phyloP scores from a whole-genome alignment of 805 yeast genomes.

The Wickerhamiella kurtzmanii region DNA sequence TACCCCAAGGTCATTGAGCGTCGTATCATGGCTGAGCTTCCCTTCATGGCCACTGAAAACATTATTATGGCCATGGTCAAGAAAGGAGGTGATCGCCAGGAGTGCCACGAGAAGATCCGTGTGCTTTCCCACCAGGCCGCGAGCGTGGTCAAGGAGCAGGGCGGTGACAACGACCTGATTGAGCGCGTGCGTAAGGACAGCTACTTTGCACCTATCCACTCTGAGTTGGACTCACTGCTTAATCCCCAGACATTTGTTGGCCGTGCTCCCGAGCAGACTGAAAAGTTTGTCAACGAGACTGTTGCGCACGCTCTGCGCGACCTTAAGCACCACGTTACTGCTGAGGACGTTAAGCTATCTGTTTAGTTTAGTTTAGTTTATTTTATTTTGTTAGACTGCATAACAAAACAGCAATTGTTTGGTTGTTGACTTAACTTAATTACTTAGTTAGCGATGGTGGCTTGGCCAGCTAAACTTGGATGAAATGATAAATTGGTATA shows the following conservation, averaged over 20 bases:
- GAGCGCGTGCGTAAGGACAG: constrained; percentile 66
- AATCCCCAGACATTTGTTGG: constrained; percentile 94
- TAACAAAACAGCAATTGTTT: too few relatives aligned
- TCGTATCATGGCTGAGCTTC: constrained; percentile 86
- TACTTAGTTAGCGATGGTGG: too few relatives aligned
- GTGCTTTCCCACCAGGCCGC: constrained; percentile 96
- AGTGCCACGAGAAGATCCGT: constrained; percentile 94
- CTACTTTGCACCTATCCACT: constrained; percentile 83
- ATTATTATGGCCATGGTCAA: constrained; percentile 99
- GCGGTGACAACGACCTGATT: constrained; percentile 95
- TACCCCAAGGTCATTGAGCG: constrained; percentile 98
- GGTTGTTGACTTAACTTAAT: too few relatives aligned
- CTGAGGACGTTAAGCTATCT: constrained; percentile 60
- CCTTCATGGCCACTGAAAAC: constrained; percentile 99
- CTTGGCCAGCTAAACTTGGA: too few relatives aligned
- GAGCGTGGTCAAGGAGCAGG: constrained; percentile 92
- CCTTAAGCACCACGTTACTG: constrained; percentile 43
- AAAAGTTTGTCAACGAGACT: constrained; percentile 73
- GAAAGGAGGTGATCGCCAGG: constrained; percentile 95
- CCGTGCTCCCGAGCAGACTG: constrained; percentile 96
- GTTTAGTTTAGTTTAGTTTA: constrained; percentile 35
- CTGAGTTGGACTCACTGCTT: constrained; percentile 62
- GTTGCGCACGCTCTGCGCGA: constrained; percentile 73
- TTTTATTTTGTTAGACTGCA: too few relatives aligned
- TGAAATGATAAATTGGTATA: too few relatives aligned